Base-by-base conservation (phyloP, 768 basidiomycete species). In the Tricholoma flavovirens region DNA sequence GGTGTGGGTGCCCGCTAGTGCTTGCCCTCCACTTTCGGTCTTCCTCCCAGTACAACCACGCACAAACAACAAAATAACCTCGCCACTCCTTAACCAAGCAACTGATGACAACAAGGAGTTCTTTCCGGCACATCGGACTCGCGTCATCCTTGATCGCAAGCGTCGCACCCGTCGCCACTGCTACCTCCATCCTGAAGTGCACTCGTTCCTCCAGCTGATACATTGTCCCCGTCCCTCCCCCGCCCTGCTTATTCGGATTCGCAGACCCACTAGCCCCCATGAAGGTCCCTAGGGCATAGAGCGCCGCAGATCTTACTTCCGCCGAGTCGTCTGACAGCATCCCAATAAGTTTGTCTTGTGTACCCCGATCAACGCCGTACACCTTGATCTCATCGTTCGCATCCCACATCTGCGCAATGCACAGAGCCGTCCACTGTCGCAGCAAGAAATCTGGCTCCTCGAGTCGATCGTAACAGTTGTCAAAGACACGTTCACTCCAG, bases 21-120 rank as follows among this genome's bases (percentile, higher is more conserved):
- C 77, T 65, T 53, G 73, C 60, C 64, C 79, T 72, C 82, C 87
- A 84, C 56, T 78, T 81, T 50, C 86, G 73, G 62, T 96, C 90
- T 67, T 95, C 91, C 66, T 97, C 94, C 85, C 91, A 91, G 67
- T 97, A 95, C 8, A 93, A 74, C 95, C 96, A 98, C 1, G 96
- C 94, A 59, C 96, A 97, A 36, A 94, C 84, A 49, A 96, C 91
- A 63, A 98, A 93, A 75, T 91, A 91, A 6, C 96, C 97, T 55
- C 93, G 77, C 92, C 95, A 98, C 69, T 98, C 96, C 69, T 93
- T 90, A 35, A 95, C 94, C 19, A 98, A 76, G 64, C 90, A 93
- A 65, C 92, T 94, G 55, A 98, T 84, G 36, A 98, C 79, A 36
- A 98, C 82, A 32, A 98, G 77, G 19, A 98, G 76, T 68, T 98